A percentile compares a stretch with the other conserved stretches of the same genome.
Evolutionary conservation across 2,329 filamentous ascomycete species (phyloP).

Genomic region (Fusarium chlamydosporum): DNA sequence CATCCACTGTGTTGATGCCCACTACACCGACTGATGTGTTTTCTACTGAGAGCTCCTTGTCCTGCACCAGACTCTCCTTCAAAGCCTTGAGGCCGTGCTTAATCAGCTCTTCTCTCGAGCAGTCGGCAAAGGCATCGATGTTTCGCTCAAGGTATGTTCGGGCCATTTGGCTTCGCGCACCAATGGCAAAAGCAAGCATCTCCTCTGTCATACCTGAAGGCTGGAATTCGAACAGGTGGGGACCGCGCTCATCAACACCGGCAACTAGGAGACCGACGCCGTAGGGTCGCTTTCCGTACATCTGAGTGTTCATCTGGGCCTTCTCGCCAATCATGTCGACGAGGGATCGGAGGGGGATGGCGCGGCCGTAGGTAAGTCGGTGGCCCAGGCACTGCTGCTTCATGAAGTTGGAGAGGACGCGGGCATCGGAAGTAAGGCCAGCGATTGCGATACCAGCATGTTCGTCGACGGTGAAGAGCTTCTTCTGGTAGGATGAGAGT

Average conservation of each 20-base stretch:
- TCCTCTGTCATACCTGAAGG: constrained; percentile 96
- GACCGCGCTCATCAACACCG: constrained; percentile 92
- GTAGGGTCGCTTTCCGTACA: constrained; percentile 96
- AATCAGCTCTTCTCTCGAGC: constrained; percentile 86
- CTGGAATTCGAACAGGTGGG: constrained; percentile 98
- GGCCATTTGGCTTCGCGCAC: constrained; percentile 96
- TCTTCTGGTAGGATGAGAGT: constrained; percentile 99
- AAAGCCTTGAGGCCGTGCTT: constrained; percentile 90
- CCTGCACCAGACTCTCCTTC: constrained; percentile 96
- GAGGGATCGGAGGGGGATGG: constrained; percentile 90
- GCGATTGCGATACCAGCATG: constrained; percentile 97
- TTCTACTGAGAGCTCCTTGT: constrained; percentile 96
- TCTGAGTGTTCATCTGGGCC: constrained; percentile 97
- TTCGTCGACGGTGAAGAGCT: constrained; percentile 96
- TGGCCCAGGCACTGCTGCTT: constrained; percentile 98
- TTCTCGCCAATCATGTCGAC: constrained; percentile 95
- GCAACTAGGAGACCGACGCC: constrained; percentile 93
- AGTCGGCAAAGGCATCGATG: constrained; percentile 83
- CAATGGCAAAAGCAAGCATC: constrained; percentile 96
- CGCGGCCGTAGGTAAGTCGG: constrained; percentile 94
- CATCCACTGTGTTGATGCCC: constrained; percentile 68
- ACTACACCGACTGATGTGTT: constrained; percentile 94
- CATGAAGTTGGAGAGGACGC: constrained; percentile 99
- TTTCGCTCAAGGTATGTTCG: constrained; percentile 96
- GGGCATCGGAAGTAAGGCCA: constrained; percentile 95